Evolutionary conservation across 345 rosid genomes (phyloP), one percentile per base, ranked within the genome.

Genomic region (Brassica incana): DNA sequence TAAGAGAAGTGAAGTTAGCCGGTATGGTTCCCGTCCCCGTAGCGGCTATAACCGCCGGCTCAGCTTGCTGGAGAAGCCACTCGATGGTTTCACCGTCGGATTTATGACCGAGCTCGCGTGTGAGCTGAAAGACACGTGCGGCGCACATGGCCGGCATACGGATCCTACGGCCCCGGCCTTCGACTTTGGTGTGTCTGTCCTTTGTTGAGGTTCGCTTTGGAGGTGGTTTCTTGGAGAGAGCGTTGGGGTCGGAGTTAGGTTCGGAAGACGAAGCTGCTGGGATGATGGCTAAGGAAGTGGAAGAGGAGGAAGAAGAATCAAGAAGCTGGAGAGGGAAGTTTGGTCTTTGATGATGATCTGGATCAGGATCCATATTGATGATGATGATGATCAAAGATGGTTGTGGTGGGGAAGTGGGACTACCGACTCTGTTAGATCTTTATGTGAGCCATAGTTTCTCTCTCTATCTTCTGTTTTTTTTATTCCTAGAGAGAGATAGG

Each of bases 111-210:
- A 93, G 97, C 74, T 93, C 97, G 56, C 95, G 85, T 16, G 98
- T 93, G 43, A 93, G 87, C 86, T 93, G 98, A 77, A 93, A 93
- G 67, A 93, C 97, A 87, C 98, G 85, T 27, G 97, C 98, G 0
- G 98, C 98, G 60, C 98, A 93, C 58, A 91, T 81, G 33, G 97
- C 97, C 0, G 98, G 98, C 97, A 93, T 93, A 59, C 98, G 93
- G 89, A 93, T 93, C 86, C 98, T 87, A 56, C 98, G 93, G 45
- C 98, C 98, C 0, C 98, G 96, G 45, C 97, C 97, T n/a, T 93
- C 96, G 8, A 93, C 97, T 83, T 93, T 93, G 77, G 98, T 93
- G 88, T 93, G 98, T 60, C 98, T 85, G 84, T 93, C 98, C 69
- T 90, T 93, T 15, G 95, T 87, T 5, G 97, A 88, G 61, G 89